Base-by-base conservation (phyloP, 257 asterid genomes). In the Solanum sejunctum region DNA sequence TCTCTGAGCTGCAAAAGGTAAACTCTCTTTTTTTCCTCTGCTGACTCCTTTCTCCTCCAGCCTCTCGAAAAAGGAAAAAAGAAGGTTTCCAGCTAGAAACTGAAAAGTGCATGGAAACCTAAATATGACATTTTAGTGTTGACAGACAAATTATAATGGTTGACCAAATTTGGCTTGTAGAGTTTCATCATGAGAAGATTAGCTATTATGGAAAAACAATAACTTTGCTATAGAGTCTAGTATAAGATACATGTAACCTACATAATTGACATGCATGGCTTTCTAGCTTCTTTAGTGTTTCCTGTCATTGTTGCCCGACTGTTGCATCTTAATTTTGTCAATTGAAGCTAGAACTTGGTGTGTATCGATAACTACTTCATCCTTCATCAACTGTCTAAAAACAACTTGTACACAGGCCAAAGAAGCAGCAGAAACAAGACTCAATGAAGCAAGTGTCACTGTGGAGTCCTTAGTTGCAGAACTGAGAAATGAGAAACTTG, bases 1-100 rank as follows among this genome's bases (percentile, higher is more conserved):
- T 91, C 71, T 90, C 93, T 32, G 97, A 93, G 87, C 47, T 96
- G 90, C 97, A 93, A 85, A 93, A 90, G 97, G 99, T 96, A 86
- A 83, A 61, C 55, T 58, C 11, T 78, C 23, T 81, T 83, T 83
- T 55, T 55, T 82, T 60, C 45, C 15, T 45, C 60, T 8, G 63
- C 81, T 20, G 41, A 75, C 20, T 77, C 60, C 73, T 21, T 54
- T 52, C 83, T 26, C 7, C 83, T 28, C 57, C 16, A 17, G 26
- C 49, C 64, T 78, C 64, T 26, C 11, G 1, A 7, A 52, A 78
- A 78, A 51, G 66, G 82, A 49, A 78, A 78, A 54, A 77, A 51
- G 28, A 28, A 52, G 16, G 28, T 52, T 52, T 78, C 28, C 83
- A 78, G 26, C 64, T 78, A 52, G 83, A 78, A 78, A 78, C 28